Evolutionary conservation across 768 basidiomycete species (phyloP).

Genomic region (Macrocybe gigantea): DNA sequence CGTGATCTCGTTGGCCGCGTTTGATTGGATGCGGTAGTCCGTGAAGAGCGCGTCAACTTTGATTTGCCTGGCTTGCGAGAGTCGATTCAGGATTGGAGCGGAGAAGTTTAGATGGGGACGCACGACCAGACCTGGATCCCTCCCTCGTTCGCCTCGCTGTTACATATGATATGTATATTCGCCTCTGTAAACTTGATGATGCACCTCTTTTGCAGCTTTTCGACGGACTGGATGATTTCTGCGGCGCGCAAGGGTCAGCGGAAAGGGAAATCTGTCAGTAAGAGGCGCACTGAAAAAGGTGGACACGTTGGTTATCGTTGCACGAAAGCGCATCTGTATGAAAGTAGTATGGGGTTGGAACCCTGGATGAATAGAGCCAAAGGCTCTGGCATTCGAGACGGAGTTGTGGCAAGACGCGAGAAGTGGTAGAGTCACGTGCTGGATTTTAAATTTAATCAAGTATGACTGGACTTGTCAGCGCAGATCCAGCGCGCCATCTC

Average conservation of each 20-base stretch:
- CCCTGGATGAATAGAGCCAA: conserved; percentile 27
- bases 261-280: not conserved
- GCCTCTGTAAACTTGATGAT: conserved; percentile 73
- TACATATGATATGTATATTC: conserved; percentile 80
- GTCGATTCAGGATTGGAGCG: not conserved
- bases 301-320: conserved; percentile 50
- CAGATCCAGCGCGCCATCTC: no score
- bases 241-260: conserved; percentile 3
- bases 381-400: conserved; percentile 4
- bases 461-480: no score
- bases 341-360: conserved; percentile 53
- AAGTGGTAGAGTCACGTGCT: no score
- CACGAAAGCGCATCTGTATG: conserved; percentile 52
- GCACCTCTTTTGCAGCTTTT: conserved; percentile 81
- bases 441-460: no score
- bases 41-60: conserved; percentile 65
- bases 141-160: conserved; percentile 71
- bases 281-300: conserved; percentile 46
- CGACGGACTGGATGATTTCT: conserved; percentile 80
- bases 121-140: conserved; percentile 83
- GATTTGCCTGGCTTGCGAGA: conserved; percentile 47
- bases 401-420: no score
- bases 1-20: conserved; percentile 76
- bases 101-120: conserved; percentile 4
- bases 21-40: conserved; percentile 82